A percentile compares a stretch with the other conserved stretches of the same genome.
Evolutionary conservation across 2,329 filamentous ascomycete species (phyloP).

Genomic region (Hirsutella minnesotensis): DNA sequence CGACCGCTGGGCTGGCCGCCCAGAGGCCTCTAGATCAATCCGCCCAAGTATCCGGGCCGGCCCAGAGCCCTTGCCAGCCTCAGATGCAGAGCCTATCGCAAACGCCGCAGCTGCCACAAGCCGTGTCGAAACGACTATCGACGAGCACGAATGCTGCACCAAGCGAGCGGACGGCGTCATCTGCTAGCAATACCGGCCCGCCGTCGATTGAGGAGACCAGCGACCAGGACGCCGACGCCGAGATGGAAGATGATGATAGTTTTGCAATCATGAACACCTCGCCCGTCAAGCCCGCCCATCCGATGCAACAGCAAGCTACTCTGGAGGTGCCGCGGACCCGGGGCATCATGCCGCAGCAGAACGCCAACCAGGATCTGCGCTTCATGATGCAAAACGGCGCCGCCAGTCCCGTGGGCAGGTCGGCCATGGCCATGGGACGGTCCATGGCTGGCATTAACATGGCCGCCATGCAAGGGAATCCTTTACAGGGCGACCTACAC

Average conservation of each 20-base stretch:
- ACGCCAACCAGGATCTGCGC: slow-evolving; percentile 19
- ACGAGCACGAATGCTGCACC: slow-evolving; percentile 22
- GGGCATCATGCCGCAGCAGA: slow-evolving; percentile 21
- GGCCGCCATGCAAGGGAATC: slow-evolving; percentile 24
- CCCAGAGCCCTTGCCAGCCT: slow-evolving; percentile 12
- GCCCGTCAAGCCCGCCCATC: slow-evolving; percentile 22
- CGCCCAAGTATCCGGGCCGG: slow-evolving; percentile 7
- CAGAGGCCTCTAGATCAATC: slow-evolving; percentile 36
- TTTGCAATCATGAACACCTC: slow-evolving; percentile 38
- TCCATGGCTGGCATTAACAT: slow-evolving; percentile 35
- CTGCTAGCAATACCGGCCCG: slow-evolving; percentile 21
- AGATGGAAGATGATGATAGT: slow-evolving; percentile 48
- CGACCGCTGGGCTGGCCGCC: slow-evolving; percentile 31
- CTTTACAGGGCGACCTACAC: slow-evolving; percentile 31
- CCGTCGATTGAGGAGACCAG: slow-evolving; percentile 34
- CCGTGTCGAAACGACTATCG: slow-evolving; percentile 17
- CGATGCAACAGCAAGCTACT: slow-evolving; percentile 26
- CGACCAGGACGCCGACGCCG: slow-evolving; percentile 29
- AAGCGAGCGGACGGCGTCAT: slow-evolving; percentile 22
- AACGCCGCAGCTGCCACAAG: slow-evolving; percentile 11
- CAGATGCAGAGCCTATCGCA: slow-evolving; percentile 11
- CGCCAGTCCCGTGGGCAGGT: slow-evolving; percentile 21
- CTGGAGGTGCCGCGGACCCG: slow-evolving; percentile 32
- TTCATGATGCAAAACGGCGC: slow-evolving; percentile 32
- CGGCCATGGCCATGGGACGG: slow-evolving; percentile 27